Evolutionary conservation across 441 rosid genomes (phyloP).

Genomic region (Manihot esculenta): DNA sequence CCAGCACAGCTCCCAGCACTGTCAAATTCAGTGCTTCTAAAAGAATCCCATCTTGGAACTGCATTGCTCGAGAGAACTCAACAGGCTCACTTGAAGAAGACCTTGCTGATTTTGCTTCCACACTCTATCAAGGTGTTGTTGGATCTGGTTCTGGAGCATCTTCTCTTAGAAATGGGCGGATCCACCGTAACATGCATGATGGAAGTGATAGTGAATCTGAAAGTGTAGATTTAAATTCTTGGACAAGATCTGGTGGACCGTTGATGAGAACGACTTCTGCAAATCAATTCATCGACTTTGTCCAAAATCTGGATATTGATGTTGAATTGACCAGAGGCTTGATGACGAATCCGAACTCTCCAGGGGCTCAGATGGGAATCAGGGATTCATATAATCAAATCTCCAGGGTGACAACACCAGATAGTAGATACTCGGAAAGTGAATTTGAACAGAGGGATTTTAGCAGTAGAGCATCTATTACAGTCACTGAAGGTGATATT

Average conservation of each 20-base stretch:
- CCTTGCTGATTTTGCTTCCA: conserved; percentile 46
- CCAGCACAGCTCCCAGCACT: conserved; percentile 37
- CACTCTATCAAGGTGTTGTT: conserved; percentile 49
- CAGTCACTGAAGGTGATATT: conserved; percentile 75
- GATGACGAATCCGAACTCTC: conserved; percentile 47
- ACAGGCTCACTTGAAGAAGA: conserved; percentile 88
- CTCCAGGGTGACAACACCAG: conserved; percentile 42
- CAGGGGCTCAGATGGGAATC: conserved; percentile 39
- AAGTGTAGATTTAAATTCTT: conserved; percentile 62
- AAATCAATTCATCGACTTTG: conserved; percentile 66
- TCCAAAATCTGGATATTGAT: conserved; percentile 64
- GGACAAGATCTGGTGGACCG: conserved; percentile 98
- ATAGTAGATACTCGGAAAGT: conserved; percentile 39
- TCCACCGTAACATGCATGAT: conserved; percentile 41
- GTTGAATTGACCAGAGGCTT: conserved; percentile 48
- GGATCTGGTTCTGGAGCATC: conserved; percentile 33
- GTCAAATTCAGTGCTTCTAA: conserved; percentile 71
- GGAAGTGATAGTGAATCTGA: conserved; percentile 85
- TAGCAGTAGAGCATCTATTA: conserved; percentile 39
- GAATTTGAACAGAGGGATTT: conserved; percentile 45
- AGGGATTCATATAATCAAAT: conserved; percentile 41
- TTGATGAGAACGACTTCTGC: conserved; percentile 96
- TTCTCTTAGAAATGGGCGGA: conserved; percentile 43
- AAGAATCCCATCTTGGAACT: conserved; percentile 98
- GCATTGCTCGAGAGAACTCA: conserved; percentile 94